Base-by-base conservation (phyloP, 2,329 filamentous ascomycete species). In the Colletotrichum acutatum region DNA sequence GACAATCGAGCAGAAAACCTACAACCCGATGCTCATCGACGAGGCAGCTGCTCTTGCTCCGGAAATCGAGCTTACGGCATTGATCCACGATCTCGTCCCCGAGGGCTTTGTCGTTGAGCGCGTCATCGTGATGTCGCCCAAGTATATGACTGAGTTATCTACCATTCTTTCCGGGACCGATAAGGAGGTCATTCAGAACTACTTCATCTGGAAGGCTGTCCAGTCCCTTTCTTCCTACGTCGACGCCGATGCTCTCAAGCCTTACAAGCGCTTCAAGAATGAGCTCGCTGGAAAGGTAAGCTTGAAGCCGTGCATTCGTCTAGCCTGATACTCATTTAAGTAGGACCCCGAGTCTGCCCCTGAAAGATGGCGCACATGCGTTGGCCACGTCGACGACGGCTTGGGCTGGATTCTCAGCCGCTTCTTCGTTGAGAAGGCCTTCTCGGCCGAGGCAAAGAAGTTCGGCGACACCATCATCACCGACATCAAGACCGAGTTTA, bases 391-490 rank as follows among this genome's bases (percentile, higher is more conserved):
- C 5, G 90, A 93, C 74, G 79, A 81, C 26, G 87, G 88, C 5
- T 79, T 94, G 26, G 88, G 88, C 2, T 94, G 92, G 91, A 91
- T 93, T 61, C 82, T 93, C 19, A 92, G 91, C 78, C 89, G 91
- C 26, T 94, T 94, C 82, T 95, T 91, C 75, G 86, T 94, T 2
- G 88, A 94, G 74, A 89, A 90, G 61, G 87, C 91, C 1, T 94
- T 94, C 77, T 90, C 91, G 0, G 86, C 91, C 14, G 87, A 90
- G 24, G 91, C 91, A 0, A 93, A 93, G 78, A 82, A 89, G 4
- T 89, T 93, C 58, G 91, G 91, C 19, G 90, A 94, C 71, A 87
- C 90, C 66, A 91, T 95, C 75, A 88, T 94, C n/a, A 88, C 88
- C 11, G 90, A 93, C 75, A 92, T 95, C 78, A 93, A 93, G 80